Evolutionary conservation across 306 rosid genomes (phyloP).

Genomic region (Dryas octopetala): DNA sequence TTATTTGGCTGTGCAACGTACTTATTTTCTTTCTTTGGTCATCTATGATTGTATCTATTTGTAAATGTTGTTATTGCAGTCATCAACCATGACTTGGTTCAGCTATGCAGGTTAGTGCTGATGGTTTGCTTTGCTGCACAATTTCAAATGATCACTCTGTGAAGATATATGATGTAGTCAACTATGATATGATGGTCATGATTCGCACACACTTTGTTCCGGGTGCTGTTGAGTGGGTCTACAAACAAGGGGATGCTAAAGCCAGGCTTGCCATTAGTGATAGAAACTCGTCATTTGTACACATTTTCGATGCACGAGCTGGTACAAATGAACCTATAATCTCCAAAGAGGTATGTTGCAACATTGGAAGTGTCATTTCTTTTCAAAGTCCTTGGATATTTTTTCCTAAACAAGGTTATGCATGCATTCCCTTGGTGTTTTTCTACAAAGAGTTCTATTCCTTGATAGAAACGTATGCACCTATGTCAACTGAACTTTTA

Average conservation of each 20-base stretch:
- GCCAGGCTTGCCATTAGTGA: slow-evolving; percentile 87
- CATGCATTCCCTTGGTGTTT: neutral
- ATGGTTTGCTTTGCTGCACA: slow-evolving; percentile 96
- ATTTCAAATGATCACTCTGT: slow-evolving; percentile 84
- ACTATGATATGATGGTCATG: slow-evolving; percentile 99
- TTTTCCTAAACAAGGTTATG: neutral
- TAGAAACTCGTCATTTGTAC: slow-evolving; percentile 68
- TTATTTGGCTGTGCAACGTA: neutral
- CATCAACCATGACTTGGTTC: slow-evolving; percentile 65
- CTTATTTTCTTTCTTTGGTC: neutral
- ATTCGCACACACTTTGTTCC: slow-evolving; percentile 71
- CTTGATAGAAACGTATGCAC: neutral
- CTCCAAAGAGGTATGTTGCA: slow-evolving; percentile 65
- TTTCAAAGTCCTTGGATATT: slow-evolving; percentile 3
- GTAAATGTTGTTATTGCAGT: slow-evolving; percentile 32
- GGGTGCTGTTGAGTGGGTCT: slow-evolving; percentile 97
- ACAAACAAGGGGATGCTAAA: slow-evolving; percentile 92
- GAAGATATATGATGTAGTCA: slow-evolving; percentile 93
- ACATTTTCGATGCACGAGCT: slow-evolving; percentile 83
- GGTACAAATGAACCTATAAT: slow-evolving; percentile 87
- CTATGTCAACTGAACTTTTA: neutral
- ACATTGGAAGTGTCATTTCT: slow-evolving; percentile 7
- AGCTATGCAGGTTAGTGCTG: slow-evolving; percentile 88
- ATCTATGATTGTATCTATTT: slow-evolving; percentile 12
- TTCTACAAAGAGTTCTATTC: neutral